Conservation (phyloP, 2,329 filamentous ascomycete genomes). For the Leptographium galeiforme region DNA sequence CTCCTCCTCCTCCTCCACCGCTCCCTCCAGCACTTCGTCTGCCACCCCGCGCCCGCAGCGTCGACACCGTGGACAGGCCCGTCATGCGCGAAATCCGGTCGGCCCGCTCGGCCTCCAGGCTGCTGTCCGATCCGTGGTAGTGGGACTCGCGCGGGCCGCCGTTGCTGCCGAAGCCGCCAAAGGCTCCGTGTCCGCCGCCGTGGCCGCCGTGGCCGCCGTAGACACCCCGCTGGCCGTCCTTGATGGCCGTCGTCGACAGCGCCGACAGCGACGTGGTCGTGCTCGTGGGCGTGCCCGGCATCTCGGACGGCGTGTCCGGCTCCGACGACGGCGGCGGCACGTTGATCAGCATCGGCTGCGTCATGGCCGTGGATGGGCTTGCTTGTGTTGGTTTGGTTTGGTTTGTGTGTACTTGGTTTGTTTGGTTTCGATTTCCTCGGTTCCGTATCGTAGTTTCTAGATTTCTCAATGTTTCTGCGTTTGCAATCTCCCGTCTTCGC, state of each 20-base stretch:
- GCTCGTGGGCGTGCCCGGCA: constrained; percentile 90
- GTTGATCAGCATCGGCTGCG: constrained; percentile 61
- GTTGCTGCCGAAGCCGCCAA: constrained; percentile 40
- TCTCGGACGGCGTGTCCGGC: constrained; percentile 75
- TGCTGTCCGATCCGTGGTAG: constrained; percentile 51
- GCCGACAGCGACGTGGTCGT: constrained; percentile 84
- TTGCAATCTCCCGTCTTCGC: no score
- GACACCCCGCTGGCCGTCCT: constrained; percentile 85
- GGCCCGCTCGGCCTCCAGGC: constrained; percentile 79
- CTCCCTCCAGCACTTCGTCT: constrained; percentile 12
- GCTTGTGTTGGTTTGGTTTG: background rate
- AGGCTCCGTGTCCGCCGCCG: background rate
- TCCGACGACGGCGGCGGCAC: constrained; percentile 71
- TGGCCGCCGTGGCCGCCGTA: background rate
- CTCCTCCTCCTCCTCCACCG: constrained; percentile 19
- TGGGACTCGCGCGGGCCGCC: constrained; percentile 30
- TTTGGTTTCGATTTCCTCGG: background rate
- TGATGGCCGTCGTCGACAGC: constrained; percentile 87
- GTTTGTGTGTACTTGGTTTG: background rate
- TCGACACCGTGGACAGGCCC: constrained; percentile 76
- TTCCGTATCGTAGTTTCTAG: background rate
- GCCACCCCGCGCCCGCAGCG: constrained; percentile 38
- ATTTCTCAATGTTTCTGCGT: no score
- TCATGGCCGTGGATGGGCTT: constrained; percentile 6
- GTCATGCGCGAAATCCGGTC: constrained; percentile 91